A percentile compares a stretch with the other conserved stretches of the same genome.
phyloP scores from a whole-genome alignment of 257 asterid genomes.

The Jacaranda mimosifolia region DNA sequence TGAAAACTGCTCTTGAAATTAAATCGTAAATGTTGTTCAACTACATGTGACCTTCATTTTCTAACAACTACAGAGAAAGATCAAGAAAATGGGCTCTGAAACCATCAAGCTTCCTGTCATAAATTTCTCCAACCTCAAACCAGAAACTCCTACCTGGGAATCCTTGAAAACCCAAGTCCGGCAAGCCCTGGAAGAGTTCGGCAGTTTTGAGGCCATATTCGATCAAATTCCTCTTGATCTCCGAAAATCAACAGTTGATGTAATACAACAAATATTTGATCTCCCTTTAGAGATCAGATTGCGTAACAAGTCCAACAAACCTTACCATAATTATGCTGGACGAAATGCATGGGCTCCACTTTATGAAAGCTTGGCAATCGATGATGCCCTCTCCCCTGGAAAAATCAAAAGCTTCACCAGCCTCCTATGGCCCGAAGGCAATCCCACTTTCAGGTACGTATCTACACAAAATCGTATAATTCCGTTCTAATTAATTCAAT shows the following conservation, averaged over 20 bases:
- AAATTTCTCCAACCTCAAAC: no score
- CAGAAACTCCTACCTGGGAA: no score
- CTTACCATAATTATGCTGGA: conserved; percentile 61
- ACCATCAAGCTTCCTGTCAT: no score
- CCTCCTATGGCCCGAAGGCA: conserved; percentile 60
- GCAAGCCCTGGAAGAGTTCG: no score
- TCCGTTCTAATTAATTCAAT: not conserved
- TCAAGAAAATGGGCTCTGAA: not conserved
- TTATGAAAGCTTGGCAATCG: conserved; percentile 64
- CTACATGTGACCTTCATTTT: no score
- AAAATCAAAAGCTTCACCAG: conserved; percentile 43
- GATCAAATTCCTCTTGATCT: no score
- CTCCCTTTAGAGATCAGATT: conserved; percentile 55
- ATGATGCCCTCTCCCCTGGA: conserved; percentile 36
- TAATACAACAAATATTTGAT: conserved; percentile 49
- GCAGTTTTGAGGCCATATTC: no score
- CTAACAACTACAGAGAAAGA: no score
- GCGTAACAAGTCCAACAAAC: conserved; percentile 51
- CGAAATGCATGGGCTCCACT: conserved; percentile 53
- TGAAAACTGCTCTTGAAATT: no score
- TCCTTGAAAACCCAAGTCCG: no score
- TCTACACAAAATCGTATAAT: not conserved
- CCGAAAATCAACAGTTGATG: conserved; percentile 17
- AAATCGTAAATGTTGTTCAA: no score
- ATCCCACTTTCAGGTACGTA: conserved; percentile 49